A percentile compares a stretch with the other conserved stretches of the same genome.
phyloP scores from a whole-genome alignment of 805 yeast genomes.

The Kluyveromyces dobzhanskii region DNA sequence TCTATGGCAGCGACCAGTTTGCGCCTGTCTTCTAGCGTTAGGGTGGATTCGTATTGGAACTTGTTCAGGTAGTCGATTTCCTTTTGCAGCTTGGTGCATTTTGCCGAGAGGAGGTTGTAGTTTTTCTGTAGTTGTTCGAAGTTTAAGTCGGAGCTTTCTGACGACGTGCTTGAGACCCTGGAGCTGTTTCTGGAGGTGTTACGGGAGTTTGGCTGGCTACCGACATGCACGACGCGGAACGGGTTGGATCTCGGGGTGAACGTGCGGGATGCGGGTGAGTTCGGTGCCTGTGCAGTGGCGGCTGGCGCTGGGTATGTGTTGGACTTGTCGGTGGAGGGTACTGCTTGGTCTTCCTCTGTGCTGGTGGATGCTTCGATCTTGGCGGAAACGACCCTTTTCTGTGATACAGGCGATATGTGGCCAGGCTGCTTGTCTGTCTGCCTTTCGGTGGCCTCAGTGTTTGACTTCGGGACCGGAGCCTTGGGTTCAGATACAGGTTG shows the following conservation, averaged over 20 bases:
- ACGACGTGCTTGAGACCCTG: not conserved
- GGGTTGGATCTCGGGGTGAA: slow-evolving; percentile 20
- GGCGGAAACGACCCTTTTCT: not conserved
- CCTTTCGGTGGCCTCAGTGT: too few relatives aligned
- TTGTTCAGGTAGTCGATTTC: slow-evolving; percentile 32
- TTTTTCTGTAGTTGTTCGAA: slow-evolving; percentile 24
- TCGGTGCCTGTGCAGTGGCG: not conserved
- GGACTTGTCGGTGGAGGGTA: slow-evolving; percentile 5
- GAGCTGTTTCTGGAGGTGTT: slow-evolving; percentile 7
- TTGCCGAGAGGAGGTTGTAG: slow-evolving; percentile 27
- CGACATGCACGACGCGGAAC: slow-evolving; percentile 29
- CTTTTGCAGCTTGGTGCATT: slow-evolving; percentile 31
- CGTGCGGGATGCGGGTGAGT: not conserved
- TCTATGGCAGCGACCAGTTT: slow-evolving; percentile 31
- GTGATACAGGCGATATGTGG: not conserved
- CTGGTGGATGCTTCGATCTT: slow-evolving; percentile 4
- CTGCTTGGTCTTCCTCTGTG: slow-evolving; percentile 5
- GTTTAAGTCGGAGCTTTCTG: slow-evolving; percentile 6
- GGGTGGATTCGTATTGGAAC: slow-evolving; percentile 29
- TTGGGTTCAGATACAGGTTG: too few relatives aligned
- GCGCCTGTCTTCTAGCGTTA: slow-evolving; percentile 33
- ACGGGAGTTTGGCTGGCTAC: slow-evolving; percentile 8
- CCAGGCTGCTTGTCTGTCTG: too few relatives aligned
- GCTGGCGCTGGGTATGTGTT: slow-evolving; percentile 2
- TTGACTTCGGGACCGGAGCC: too few relatives aligned